Percentiles rank a stretch among this genome's conserved stretches.
These are phyloP conservation scores for Flaveria trinervia DNA, from an alignment of 129 eudicot species.

Conservation along the genomic window DNA sequence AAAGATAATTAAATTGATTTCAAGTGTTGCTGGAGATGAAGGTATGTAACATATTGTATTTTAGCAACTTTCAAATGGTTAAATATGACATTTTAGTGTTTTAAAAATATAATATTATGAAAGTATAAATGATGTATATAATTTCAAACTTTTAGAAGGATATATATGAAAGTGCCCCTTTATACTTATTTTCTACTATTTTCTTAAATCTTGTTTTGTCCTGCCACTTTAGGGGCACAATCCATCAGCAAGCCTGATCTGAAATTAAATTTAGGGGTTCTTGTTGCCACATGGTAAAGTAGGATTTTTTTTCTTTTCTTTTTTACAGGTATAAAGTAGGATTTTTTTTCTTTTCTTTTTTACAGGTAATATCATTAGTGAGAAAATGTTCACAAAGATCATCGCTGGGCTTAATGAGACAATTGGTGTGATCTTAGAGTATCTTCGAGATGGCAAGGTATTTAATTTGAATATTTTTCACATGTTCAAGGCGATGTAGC, in stretches of 20 bases:
- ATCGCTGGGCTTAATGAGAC: conserved; percentile 86
- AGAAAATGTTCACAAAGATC: conserved; percentile 58
- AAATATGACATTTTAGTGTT: background rate
- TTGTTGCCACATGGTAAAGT: background rate
- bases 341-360: background rate
- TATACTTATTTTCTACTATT: background rate
- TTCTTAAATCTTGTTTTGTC: background rate
- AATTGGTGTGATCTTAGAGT: conserved; percentile 72
- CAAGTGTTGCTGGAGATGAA: conserved; percentile 66
- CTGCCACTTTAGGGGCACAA: background rate
- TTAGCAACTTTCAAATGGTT: background rate
- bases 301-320: background rate
- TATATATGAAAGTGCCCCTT: background rate
- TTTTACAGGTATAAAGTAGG: conserved; percentile 32
- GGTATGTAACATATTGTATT: conserved; percentile 33
- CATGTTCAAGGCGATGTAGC: conserved; percentile 4
- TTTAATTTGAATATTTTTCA: background rate
- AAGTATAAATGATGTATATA: background rate
- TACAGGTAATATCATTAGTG: conserved; percentile 58
- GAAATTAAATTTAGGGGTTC: conserved; percentile 5
- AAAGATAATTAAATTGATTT: conserved; percentile 67
- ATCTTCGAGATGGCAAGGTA: conserved; percentile 92
- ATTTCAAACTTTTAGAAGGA: background rate
- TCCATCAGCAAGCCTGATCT: background rate
- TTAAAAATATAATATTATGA: background rate